Evolutionary conservation across 805 yeast species (phyloP).

Genomic region (Lipomyces spencermartinsiae): DNA sequence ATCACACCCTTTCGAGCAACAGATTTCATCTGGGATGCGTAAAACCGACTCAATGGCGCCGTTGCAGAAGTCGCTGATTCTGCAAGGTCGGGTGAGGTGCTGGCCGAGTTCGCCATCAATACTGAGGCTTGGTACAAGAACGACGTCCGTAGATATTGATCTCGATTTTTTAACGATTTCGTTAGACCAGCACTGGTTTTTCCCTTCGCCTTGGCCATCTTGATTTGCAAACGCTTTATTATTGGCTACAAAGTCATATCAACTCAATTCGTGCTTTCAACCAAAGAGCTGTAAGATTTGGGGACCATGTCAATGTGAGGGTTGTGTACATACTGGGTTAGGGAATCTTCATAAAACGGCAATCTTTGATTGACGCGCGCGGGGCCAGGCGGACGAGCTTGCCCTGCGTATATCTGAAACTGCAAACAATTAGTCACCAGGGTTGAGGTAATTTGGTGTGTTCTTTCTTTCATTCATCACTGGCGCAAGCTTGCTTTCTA

Average conservation of each 20-base stretch:
- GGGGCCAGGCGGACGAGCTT: neutral
- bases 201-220: conserved; percentile 1
- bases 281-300: too few species aligned
- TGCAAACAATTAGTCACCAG: neutral
- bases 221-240: neutral
- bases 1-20: conserved; percentile 39
- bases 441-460: neutral
- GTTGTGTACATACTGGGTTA: neutral
- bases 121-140: conserved; percentile 39
- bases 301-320: neutral
- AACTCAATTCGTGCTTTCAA: neutral
- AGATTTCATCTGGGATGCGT: conserved; percentile 34
- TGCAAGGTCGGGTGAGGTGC: neutral
- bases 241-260: neutral
- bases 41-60: conserved; percentile 24
- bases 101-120: conserved; percentile 23
- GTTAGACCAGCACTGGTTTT: conserved; percentile 12
- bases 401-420: neutral
- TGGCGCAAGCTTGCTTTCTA: neutral
- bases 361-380: too few species aligned
- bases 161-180: conserved; percentile 32
- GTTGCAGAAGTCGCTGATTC: conserved; percentile 6
- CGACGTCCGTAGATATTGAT: conserved; percentile 39
- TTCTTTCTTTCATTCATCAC: neutral
- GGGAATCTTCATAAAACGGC: too few species aligned